Base-by-base conservation (phyloP, 139 green algal species). In the Edaphochlamys debaryana region DNA sequence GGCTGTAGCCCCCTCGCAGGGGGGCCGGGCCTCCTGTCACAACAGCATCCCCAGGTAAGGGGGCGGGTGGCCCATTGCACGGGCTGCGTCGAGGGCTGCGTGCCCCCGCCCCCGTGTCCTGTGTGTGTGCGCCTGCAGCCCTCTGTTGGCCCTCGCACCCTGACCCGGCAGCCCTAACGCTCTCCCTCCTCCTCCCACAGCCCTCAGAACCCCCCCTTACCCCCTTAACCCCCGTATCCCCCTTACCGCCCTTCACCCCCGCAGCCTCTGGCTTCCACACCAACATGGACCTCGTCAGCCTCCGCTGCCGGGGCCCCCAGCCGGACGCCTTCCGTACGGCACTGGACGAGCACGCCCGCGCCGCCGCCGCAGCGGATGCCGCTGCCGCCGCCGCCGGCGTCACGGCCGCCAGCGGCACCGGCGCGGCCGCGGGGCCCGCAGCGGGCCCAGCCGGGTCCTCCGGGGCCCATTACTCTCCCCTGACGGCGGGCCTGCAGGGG, bases 231-330 rank as follows among this genome's bases (percentile, higher is more conserved):
- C 56, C 56, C 56, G 15, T 30, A 29, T 67, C 19, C 19, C 62
- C 37, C 29, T 15, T 13, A 19, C 29, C 62, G 29, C 45, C 1
- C 38, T 38, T 3, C 2, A 29, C 0, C 23, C 42, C 3, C 60
- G 34, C 84, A 91, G 87, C 79, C 42, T 60, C 82, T 13, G 45
- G 48, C 64, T 81, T 80, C 72, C 67, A 87, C 42, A 63, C 64
- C 5, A 73, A 66, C 37, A 66, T 66, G 29, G 67, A 67, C 50
- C 34, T 69, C 42, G 52, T 92, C 29, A 34, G 37, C 23, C 68
- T 92, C 30, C 80, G 89, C 13, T 90, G 86, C 71, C 67, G 86
- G 22, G 89, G 89, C 23, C 79, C 87, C 11, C 42, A 42, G 22
- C 89, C 89, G 3, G 89, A 92, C 48, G 15, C 42, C 30, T 87